phyloP scores from a whole-genome alignment of 2,329 filamentous ascomycete genomes.

The Fusarium sp. region DNA sequence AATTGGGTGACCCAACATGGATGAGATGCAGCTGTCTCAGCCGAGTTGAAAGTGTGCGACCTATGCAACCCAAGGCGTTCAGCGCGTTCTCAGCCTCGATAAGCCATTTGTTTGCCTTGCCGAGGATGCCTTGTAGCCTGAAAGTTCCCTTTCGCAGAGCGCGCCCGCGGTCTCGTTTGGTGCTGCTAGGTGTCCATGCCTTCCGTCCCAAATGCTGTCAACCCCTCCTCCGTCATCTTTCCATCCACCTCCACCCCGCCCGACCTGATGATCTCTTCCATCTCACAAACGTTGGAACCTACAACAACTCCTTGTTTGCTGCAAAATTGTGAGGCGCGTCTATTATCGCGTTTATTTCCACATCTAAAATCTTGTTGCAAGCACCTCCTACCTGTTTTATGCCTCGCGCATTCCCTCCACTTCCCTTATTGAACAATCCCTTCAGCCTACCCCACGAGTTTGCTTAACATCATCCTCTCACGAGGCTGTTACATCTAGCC shows the following conservation, averaged over 20 bases:
- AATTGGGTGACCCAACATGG: not conserved
- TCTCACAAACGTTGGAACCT: not conserved
- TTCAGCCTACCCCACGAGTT: not conserved
- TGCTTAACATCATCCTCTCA: not conserved
- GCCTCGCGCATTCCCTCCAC: not conserved
- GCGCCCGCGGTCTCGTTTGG: too few relatives aligned
- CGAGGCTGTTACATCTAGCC: not conserved
- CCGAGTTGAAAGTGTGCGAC: not conserved
- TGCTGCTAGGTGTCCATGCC: too few relatives aligned
- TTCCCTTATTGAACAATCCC: not conserved
- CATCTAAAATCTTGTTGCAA: not conserved
- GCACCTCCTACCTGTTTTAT: not conserved
- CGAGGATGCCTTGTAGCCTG: not conserved
- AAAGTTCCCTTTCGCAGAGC: not conserved
- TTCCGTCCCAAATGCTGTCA: not conserved
- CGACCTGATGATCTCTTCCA: not conserved
- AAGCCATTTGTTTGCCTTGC: not conserved
- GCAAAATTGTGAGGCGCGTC: not conserved
- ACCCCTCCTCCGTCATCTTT: not conserved
- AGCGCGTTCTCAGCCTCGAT: not conserved
- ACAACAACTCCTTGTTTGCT: not conserved
- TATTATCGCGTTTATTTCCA: not conserved
- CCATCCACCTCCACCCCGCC: not conserved
- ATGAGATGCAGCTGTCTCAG: not conserved
- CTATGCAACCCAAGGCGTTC: not conserved